phyloP scores from a whole-genome alignment of 2,329 filamentous ascomycete genomes.

The Fusarium subtropicale region DNA sequence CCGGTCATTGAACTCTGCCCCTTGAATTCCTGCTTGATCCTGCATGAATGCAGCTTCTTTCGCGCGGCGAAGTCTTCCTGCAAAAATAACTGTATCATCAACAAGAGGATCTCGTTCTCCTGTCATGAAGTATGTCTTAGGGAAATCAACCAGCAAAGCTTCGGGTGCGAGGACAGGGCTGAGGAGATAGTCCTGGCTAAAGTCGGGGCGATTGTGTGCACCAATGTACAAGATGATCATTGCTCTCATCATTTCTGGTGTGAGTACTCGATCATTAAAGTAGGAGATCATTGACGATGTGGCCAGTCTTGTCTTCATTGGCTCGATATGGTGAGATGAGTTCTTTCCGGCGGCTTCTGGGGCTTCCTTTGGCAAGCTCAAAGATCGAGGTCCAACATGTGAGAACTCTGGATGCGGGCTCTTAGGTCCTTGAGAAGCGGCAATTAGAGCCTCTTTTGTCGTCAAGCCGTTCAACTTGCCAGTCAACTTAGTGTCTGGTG shows the following conservation, averaged over 20 bases:
- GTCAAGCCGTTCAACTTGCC: slow-evolving; percentile 5
- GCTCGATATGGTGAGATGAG: slow-evolving; percentile 65
- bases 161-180: slow-evolving; percentile 93
- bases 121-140: slow-evolving; percentile 93
- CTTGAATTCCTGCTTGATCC: slow-evolving; percentile 26
- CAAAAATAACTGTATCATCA: slow-evolving; percentile 97
- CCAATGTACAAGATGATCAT: slow-evolving; percentile 99
- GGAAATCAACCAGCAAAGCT: slow-evolving; percentile 83
- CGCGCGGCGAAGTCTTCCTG: slow-evolving; percentile 85
- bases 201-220: slow-evolving; percentile 91
- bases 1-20: slow-evolving; percentile 55
- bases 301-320: slow-evolving; percentile 85
- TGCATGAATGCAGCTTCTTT: slow-evolving; percentile 64
- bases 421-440: slow-evolving; percentile 26
- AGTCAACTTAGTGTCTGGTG: slow-evolving; percentile 21
- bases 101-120: slow-evolving; percentile 95
- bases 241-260: slow-evolving; percentile 97
- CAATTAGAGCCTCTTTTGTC: slow-evolving; percentile 19
- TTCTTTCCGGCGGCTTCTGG: slow-evolving; percentile 39
- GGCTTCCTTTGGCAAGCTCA: slow-evolving; percentile 41
- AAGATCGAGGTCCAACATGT: slow-evolving; percentile 56
- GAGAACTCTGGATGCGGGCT: slow-evolving; percentile 64
- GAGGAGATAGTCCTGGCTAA: slow-evolving; percentile 88
- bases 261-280: slow-evolving; percentile 94
- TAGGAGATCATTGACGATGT: slow-evolving; percentile 99